A percentile compares a stretch with the other conserved stretches of the same genome.
phyloP scores from a whole-genome alignment of 768 basidiomycete genomes.

The Auriscalpium microsporum region DNA sequence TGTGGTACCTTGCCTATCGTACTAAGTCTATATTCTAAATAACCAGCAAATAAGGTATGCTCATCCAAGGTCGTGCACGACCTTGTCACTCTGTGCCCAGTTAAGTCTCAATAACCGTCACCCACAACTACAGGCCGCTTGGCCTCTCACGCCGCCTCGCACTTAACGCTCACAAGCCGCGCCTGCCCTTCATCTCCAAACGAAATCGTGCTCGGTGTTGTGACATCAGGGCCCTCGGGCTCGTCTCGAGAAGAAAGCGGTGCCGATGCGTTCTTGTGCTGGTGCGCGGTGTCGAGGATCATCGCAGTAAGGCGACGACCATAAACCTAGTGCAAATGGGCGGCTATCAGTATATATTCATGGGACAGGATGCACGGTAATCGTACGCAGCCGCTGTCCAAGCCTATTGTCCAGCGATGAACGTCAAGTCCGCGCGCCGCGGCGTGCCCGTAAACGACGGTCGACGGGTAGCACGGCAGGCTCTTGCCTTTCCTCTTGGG shows the following conservation, averaged over 20 bases:
- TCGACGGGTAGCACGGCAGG: slow-evolving; percentile 62
- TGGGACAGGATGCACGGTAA: not conserved
- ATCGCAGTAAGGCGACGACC: slow-evolving; percentile 57
- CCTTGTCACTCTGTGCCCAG: not conserved
- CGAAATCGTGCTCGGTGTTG: slow-evolving; percentile 23
- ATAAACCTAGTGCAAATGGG: slow-evolving; percentile 36
- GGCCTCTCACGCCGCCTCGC: slow-evolving; percentile 16
- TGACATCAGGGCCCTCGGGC: slow-evolving; percentile 13
- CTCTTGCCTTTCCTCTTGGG: slow-evolving; percentile 17
- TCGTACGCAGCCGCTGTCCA: slow-evolving; percentile 78
- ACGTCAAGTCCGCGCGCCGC: slow-evolving; percentile 75
- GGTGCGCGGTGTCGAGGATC: slow-evolving; percentile 34
- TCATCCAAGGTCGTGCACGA: not conserved
- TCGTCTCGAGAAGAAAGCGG: slow-evolving; percentile 4
- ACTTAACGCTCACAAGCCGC: slow-evolving; percentile 44
- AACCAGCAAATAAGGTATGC: too few relatives aligned
- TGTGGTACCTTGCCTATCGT: not conserved
- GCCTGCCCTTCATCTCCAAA: slow-evolving; percentile 52
- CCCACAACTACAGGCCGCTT: not conserved
- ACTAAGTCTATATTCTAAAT: not conserved
- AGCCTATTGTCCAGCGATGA: slow-evolving; percentile 74
- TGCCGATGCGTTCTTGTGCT: not conserved
- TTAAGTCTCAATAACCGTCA: not conserved
- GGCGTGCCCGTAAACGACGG: slow-evolving; percentile 83
- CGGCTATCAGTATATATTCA: slow-evolving; percentile 1